Evolutionary conservation across 2,329 filamentous ascomycete genomes (phyloP).

Genomic region (Ascochyta pisi): DNA sequence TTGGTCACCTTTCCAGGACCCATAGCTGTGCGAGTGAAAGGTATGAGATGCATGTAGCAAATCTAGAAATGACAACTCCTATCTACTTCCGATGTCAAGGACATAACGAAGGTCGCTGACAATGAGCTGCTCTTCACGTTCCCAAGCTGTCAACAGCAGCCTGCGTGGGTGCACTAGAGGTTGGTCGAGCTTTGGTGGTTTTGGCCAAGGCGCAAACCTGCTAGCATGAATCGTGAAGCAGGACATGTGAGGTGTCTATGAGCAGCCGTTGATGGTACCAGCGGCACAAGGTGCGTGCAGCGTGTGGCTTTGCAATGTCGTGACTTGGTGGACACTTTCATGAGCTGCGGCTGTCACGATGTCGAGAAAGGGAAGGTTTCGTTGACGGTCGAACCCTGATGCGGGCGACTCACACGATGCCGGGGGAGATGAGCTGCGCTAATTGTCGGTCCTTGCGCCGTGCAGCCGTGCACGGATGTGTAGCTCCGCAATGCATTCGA

Average conservation of each 20-base stretch:
- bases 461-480: constrained; percentile 13
- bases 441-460: too few species aligned
- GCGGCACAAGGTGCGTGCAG: too few species aligned
- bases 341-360: background rate
- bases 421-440: constrained; percentile 15
- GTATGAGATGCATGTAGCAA: background rate
- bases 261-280: background rate
- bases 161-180: background rate
- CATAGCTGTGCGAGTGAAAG: background rate
- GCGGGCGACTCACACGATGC: background rate
- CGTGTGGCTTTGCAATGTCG: too few species aligned
- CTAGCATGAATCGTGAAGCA: background rate
- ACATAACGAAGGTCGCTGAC: background rate
- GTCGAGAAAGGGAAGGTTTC: background rate
- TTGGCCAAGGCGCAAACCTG: background rate
- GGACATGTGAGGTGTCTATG: background rate
- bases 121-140: background rate
- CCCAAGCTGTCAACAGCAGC: background rate
- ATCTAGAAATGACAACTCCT: too few species aligned
- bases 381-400: constrained; percentile 7
- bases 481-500: constrained; percentile 15
- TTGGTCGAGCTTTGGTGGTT: background rate
- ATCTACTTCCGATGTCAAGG: too few species aligned
- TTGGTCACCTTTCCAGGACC: too few species aligned
- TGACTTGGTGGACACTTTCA: background rate